Evolutionary conservation across 2,329 filamentous ascomycete genomes (phyloP).

Genomic region (Hypoxylon sp.): DNA sequence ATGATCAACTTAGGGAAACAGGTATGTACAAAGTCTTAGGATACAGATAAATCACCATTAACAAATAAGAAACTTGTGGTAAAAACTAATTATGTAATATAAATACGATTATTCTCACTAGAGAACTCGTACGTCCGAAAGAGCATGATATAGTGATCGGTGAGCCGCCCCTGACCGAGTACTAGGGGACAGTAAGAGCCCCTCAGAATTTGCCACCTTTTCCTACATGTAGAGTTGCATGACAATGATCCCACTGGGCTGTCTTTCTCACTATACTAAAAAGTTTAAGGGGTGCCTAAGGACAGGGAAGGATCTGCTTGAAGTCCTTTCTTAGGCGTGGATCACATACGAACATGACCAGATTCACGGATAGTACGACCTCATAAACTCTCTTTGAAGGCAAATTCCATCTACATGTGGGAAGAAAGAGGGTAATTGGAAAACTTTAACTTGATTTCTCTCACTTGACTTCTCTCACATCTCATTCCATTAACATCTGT

Average conservation of each 20-base stretch:
- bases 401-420: background rate
- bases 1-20: background rate
- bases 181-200: background rate
- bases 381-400: background rate
- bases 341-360: background rate
- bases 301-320: background rate
- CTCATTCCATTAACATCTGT: background rate
- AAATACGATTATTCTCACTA: background rate
- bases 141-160: background rate
- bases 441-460: background rate
- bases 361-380: background rate
- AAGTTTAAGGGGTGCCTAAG: background rate
- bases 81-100: background rate
- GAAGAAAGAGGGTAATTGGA: background rate
- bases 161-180: background rate
- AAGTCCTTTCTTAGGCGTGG: background rate
- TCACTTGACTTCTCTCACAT: background rate
- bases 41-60: no score
- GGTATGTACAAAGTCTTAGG: background rate
- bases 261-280: background rate
- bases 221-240: background rate
- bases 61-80: background rate
- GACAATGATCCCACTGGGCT: background rate
- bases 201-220: background rate
- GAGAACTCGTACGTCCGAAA: background rate